Conservation (phyloP, 176 grass and related monocot genomes). For the Phragmites australis region DNA sequence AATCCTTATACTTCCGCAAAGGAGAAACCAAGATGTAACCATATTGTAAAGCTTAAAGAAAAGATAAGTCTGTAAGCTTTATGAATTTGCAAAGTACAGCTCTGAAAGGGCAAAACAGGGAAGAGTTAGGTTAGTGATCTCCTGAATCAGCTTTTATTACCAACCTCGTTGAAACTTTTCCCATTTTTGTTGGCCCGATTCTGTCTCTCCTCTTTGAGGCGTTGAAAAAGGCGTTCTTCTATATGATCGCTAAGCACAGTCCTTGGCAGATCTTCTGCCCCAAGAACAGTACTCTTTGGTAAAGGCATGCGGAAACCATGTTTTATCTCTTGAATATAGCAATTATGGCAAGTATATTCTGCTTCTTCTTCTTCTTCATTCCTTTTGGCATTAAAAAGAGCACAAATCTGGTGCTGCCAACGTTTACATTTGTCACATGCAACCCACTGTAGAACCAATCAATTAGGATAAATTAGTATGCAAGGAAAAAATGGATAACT, state of each 20-base stretch:
- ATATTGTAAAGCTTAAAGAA: constrained; percentile 13
- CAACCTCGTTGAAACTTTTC: constrained; percentile 70
- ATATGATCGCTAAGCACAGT: constrained; percentile 80
- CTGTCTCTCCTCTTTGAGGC: constrained; percentile 75
- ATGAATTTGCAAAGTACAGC: constrained; percentile 1
- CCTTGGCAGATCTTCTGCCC: constrained; percentile 84
- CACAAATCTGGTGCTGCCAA: constrained; percentile 97
- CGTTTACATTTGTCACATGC: constrained; percentile 91
- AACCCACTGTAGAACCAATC: constrained; percentile 67
- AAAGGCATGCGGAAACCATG: constrained; percentile 61
- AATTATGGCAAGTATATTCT: constrained; percentile 78
- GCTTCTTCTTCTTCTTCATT: constrained; percentile 59
- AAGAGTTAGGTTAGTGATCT: background rate
- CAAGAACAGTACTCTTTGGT: constrained; percentile 69
- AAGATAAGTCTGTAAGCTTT: background rate
- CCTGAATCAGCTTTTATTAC: constrained; percentile 4
- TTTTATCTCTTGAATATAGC: constrained; percentile 71
- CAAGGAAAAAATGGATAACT: constrained; percentile 27
- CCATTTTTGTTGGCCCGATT: constrained; percentile 54
- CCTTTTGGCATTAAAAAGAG: constrained; percentile 78
- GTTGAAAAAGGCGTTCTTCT: constrained; percentile 68
- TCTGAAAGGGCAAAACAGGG: background rate
- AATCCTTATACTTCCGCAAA: constrained; percentile 2
- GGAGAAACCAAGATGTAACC: background rate
- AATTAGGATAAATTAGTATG: constrained; percentile 21